Percentiles rank a stretch among this genome's conserved stretches.
These are phyloP conservation scores for Peterozyma xylosa DNA, from an alignment of 805 yeast genomes.

Conservation along the genomic window DNA sequence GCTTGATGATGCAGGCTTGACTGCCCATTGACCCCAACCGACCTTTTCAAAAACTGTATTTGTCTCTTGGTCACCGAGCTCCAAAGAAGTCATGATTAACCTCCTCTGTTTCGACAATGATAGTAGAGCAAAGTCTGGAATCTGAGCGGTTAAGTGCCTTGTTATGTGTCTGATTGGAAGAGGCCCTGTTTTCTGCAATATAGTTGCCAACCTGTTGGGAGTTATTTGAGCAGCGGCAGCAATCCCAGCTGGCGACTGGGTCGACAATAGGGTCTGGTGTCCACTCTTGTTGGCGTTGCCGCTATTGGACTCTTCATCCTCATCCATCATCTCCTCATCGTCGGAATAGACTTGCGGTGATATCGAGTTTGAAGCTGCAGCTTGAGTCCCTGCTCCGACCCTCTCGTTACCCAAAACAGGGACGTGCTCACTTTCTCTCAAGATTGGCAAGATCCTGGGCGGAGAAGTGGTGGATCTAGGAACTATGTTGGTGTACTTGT, in stretches of 20 bases:
- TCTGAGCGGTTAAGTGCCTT: constrained; percentile 63
- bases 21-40: constrained; percentile 99
- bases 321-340: constrained; percentile 1
- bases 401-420: neutral
- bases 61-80: constrained; percentile 54
- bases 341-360: neutral
- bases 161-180: constrained; percentile 88
- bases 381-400: neutral
- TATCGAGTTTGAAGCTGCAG: neutral
- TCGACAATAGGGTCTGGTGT: constrained; percentile 36
- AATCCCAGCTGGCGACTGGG: constrained; percentile 81
- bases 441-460: constrained; percentile 4
- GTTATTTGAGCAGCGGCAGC: constrained; percentile 85
- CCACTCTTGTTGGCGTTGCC: neutral
- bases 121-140: constrained; percentile 71
- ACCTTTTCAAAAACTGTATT: constrained; percentile 80
- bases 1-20: constrained; percentile 32
- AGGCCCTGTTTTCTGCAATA: constrained; percentile 73
- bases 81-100: constrained; percentile 83
- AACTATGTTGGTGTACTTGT: constrained; percentile 1
- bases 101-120: constrained; percentile 86
- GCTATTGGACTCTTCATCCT: neutral
- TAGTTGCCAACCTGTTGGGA: constrained; percentile 63
- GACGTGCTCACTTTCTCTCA: neutral
- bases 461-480: neutral